phyloP scores from a whole-genome alignment of 805 yeast species.

The Torulaspora delbrueckii region DNA sequence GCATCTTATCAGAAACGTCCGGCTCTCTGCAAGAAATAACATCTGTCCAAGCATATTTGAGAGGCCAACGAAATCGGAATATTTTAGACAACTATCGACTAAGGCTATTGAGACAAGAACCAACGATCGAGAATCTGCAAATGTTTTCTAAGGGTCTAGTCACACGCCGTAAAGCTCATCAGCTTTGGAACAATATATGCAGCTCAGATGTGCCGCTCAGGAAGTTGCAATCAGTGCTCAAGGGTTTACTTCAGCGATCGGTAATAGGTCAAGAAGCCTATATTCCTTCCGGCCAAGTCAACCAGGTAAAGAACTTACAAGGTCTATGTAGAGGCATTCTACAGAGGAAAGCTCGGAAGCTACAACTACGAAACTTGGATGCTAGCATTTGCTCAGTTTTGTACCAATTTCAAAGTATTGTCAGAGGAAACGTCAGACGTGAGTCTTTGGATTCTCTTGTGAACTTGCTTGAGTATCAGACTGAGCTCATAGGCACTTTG shows the following conservation, averaged over 20 bases:
- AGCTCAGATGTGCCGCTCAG: conserved; percentile 10
- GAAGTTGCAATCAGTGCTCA: conserved; percentile 24
- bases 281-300: background rate
- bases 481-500: conserved; percentile 4
- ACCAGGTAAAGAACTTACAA: background rate
- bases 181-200: conserved; percentile 2
- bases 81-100: conserved; percentile 23
- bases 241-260: conserved; percentile 5
- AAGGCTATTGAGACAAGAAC: conserved; percentile 28
- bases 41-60: conserved; percentile 52
- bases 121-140: conserved; percentile 33
- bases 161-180: conserved; percentile 26
- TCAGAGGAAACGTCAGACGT: conserved; percentile 2
- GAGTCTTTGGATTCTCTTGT: background rate
- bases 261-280: background rate
- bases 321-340: background rate
- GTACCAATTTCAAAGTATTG: background rate
- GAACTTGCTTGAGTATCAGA: conserved; percentile 28
- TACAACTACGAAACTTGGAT: background rate
- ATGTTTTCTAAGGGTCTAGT: conserved; percentile 38
- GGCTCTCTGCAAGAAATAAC: conserved; percentile 30
- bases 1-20: background rate
- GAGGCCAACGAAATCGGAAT: conserved; percentile 41
- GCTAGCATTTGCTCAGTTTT: background rate
- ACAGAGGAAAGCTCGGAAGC: background rate